phyloP scores from a whole-genome alignment of 163 green algal species.

The Chlorella variabilis region DNA sequence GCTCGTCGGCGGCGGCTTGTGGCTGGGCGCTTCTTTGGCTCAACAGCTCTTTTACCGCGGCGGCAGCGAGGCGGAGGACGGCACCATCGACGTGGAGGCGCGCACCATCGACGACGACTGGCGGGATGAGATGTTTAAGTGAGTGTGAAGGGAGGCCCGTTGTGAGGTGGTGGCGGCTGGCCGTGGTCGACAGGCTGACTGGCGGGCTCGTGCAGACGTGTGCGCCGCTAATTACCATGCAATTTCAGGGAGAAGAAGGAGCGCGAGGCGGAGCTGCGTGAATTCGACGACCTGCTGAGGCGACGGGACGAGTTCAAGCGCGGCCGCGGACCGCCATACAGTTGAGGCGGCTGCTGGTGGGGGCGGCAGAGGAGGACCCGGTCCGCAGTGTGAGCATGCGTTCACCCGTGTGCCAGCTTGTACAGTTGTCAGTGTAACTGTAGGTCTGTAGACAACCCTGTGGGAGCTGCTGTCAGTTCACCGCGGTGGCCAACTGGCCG shows the following conservation, averaged over 20 bases:
- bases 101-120: constrained; percentile 20
- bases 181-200: too few relatives aligned
- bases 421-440: too few relatives aligned
- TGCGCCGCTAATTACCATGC: too few relatives aligned
- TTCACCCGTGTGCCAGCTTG: too few relatives aligned
- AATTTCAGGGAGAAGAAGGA: constrained; percentile 35
- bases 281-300: constrained; percentile 43
- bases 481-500: too few relatives aligned
- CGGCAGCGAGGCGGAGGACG: neutral
- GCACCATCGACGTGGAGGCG: constrained; percentile 40
- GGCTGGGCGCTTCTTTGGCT: constrained; percentile 15
- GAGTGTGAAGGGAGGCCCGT: too few relatives aligned
- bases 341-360: neutral
- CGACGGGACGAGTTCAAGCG: constrained; percentile 32
- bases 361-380: neutral
- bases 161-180: too few relatives aligned
- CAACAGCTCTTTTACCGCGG: constrained; percentile 1
- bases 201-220: too few relatives aligned
- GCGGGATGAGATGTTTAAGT: constrained; percentile 17
- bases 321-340: neutral
- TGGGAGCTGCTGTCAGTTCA: too few relatives aligned
- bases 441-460: too few relatives aligned
- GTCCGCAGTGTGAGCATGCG: too few relatives aligned
- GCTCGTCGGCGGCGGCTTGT: constrained; percentile 27
- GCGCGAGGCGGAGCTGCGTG: constrained; percentile 29